Conservation (phyloP, 164 flowering plant species). For the Magnolia kwangsiensis region DNA sequence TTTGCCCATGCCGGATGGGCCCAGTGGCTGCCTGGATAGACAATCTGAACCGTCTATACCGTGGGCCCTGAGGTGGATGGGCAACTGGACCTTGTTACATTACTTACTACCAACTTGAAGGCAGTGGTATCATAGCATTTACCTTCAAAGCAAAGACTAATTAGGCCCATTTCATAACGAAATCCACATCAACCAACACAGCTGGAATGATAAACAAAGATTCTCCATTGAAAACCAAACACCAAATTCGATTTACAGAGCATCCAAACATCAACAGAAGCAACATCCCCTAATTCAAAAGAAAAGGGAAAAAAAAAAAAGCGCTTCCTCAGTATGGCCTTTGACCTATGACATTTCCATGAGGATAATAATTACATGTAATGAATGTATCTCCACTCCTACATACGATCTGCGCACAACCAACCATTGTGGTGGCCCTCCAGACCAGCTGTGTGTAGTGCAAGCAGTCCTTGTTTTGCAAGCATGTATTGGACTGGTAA, state of each 20-base stretch:
- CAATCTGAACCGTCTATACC: no score
- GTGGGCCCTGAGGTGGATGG: no score
- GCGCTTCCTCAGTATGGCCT: neutral
- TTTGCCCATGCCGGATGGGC: no score
- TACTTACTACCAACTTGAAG: no score
- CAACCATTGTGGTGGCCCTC: conserved; percentile 10
- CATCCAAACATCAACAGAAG: neutral
- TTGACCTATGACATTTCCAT: conserved; percentile 13
- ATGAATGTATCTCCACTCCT: conserved; percentile 14
- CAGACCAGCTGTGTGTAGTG: conserved; percentile 24
- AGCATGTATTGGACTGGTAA: conserved; percentile 8
- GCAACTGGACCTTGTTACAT: no score
- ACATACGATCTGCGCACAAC: conserved; percentile 16
- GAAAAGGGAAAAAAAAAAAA: neutral
- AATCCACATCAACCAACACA: no score
- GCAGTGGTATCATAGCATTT: no score
- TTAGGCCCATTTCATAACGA: neutral
- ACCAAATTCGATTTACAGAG: neutral
- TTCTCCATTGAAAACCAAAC: neutral
- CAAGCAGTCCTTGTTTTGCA: conserved; percentile 11
- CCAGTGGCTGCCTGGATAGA: no score
- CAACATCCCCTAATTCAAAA: neutral
- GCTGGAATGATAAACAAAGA: neutral
- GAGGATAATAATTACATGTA: conserved; percentile 19
- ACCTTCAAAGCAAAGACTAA: no score